Conservation (phyloP, 257 asterid genomes). For the Solanum gandarillasii region DNA sequence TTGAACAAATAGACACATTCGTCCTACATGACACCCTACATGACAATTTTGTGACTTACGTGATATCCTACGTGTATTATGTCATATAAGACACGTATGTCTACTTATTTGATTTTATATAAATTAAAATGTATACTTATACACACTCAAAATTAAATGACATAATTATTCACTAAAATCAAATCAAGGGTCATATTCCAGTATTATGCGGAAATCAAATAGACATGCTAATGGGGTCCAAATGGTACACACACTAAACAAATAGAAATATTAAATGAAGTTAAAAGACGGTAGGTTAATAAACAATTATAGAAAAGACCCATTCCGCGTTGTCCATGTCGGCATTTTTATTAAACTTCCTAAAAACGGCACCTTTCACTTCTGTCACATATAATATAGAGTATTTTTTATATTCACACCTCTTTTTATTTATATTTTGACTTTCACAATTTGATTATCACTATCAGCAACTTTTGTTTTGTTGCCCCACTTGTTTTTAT, state of each 20-base stretch:
- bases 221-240: background rate
- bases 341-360: background rate
- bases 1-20: too few species aligned
- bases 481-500: background rate
- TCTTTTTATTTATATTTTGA: background rate
- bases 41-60: too few species aligned
- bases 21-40: background rate
- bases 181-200: too few species aligned
- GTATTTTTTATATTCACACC: background rate
- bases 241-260: background rate
- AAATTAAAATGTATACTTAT: accelerated
- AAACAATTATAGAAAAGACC: background rate
- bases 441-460: background rate
- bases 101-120: too few species aligned
- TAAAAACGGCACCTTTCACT: background rate
- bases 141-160: too few species aligned
- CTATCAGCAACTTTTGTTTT: background rate
- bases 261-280: background rate
- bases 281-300: background rate
- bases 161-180: too few species aligned
- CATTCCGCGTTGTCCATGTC: background rate
- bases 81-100: accelerated
- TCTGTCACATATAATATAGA: too few species aligned
- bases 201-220: too few species aligned
- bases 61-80: too few species aligned